These are phyloP conservation scores for Castanopsis chinensis DNA, from an alignment of 306 rosid genomes.

Conservation along the genomic window DNA sequence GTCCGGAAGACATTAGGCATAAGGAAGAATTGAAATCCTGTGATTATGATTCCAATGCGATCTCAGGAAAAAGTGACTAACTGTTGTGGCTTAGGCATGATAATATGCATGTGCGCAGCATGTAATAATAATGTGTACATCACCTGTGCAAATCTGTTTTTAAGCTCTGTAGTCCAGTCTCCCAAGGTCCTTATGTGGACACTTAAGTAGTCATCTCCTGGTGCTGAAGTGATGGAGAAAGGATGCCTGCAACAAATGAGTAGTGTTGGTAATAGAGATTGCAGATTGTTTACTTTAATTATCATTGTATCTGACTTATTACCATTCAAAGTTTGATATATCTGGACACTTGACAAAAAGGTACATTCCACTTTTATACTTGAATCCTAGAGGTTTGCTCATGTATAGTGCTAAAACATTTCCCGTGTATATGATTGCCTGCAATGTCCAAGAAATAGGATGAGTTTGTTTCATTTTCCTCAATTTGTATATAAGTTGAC, in stretches of 20 bases:
- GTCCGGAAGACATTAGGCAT: background rate
- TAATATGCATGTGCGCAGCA: background rate
- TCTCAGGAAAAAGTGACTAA: background rate
- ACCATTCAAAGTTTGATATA: constrained; percentile 86
- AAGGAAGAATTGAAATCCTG: background rate
- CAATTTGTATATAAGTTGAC: background rate
- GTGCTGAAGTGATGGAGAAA: constrained; percentile 94
- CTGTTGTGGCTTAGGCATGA: background rate
- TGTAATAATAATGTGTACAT: background rate
- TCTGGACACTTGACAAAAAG: constrained; percentile 86
- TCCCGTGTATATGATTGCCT: constrained; percentile 83
- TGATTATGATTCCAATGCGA: background rate
- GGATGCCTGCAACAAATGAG: constrained; percentile 66
- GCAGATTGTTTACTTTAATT: constrained; percentile 4
- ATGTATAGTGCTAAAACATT: constrained; percentile 83
- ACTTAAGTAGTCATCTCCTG: constrained; percentile 87
- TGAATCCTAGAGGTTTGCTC: constrained; percentile 72
- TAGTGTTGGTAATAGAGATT: constrained; percentile 9
- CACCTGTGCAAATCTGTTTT: constrained; percentile 59
- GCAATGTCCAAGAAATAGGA: constrained; percentile 30
- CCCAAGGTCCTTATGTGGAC: constrained; percentile 77
- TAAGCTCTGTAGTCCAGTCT: constrained; percentile 88
- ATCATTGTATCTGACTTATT: constrained; percentile 10
- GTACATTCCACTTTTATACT: constrained; percentile 91
- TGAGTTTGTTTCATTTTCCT: constrained; percentile 10